Evolutionary conservation across 2,329 filamentous ascomycete genomes (phyloP), one percentile per base, ranked within the genome.

Genomic region (Alternaria sp.): DNA sequence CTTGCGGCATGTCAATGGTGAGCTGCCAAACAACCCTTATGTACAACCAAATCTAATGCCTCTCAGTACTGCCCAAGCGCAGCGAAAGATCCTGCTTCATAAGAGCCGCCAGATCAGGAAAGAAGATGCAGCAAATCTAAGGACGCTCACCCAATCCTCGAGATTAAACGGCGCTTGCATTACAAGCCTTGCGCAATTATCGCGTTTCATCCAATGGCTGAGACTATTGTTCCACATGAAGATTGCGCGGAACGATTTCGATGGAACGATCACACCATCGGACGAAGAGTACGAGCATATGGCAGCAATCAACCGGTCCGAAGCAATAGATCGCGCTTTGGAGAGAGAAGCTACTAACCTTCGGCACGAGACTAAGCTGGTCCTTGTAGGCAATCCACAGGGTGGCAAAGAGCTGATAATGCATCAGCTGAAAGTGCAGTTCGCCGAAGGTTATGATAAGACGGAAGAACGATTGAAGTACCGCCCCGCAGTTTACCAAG

Each of bases 391-490:
- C 43, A 62, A 68, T 20, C 26, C 53, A 18, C 72, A 73, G 56
- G 76, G 75, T 53, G 76, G 76, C 15, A 78, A 78, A 47, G 75
- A 79, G 15, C 68, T 79, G 18, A 73, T 79, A 45, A 78, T 78
- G 75, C 71, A 76, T 33, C 77, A 79, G 58, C 75, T 79, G 66
- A 78, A 78, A 41, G 73, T 75, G 21, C 62, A 78, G 8, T 78
- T 78, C 33, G 74, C 74, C n/a, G 73, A 76, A 37, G 75, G 75
- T 11, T 78, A 78, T 49, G 75, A 78, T 41, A 68, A 75, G 2
- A 60, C 61, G 25, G 70, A 75, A 51, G 75, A 78, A 37, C 75
- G 76, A n/a, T 66, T 71, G 47, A 67, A 64, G 9, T 76, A 75
- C 53, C 68, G 68, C 30, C 61, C 67, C 47, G 71, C 70, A 20